phyloP scores from a whole-genome alignment of 2,329 filamentous ascomycete genomes.

The Colletotrichum lini region DNA sequence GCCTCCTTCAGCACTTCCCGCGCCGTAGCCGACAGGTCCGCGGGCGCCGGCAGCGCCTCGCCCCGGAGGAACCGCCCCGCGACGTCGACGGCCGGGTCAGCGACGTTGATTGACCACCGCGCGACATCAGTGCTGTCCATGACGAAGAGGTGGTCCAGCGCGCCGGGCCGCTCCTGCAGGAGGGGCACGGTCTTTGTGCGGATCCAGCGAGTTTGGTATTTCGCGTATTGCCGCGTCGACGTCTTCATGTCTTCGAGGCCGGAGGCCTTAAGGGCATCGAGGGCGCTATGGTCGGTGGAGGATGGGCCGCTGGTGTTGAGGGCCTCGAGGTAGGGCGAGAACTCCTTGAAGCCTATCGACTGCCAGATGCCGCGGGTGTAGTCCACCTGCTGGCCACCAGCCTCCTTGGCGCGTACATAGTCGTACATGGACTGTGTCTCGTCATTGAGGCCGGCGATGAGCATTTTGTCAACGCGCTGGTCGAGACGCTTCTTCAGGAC shows the following conservation, averaged over 20 bases:
- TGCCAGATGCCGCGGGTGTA: slow-evolving; percentile 91
- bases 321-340: slow-evolving; percentile 78
- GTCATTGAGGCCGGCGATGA: slow-evolving; percentile 67
- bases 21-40: slow-evolving; percentile 63
- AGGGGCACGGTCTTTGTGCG: slow-evolving; percentile 83
- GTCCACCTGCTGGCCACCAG: slow-evolving; percentile 72
- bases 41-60: slow-evolving; percentile 66
- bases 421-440: slow-evolving; percentile 64
- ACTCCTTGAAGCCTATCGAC: slow-evolving; percentile 96
- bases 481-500: slow-evolving; percentile 80
- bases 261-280: slow-evolving; percentile 68
- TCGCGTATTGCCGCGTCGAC: slow-evolving; percentile 90
- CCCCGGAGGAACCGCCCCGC: slow-evolving; percentile 74
- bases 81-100: slow-evolving; percentile 74
- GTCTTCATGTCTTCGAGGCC: slow-evolving; percentile 84
- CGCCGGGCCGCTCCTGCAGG: slow-evolving; percentile 68
- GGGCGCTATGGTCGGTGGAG: slow-evolving; percentile 51
- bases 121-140: slow-evolving; percentile 82
- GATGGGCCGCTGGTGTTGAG: slow-evolving; percentile 46
- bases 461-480: slow-evolving; percentile 86
- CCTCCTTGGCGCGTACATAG: slow-evolving; percentile 52
- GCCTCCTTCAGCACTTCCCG: slow-evolving; percentile 68
- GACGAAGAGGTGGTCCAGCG: slow-evolving; percentile 77
- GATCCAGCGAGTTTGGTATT: slow-evolving; percentile 89
- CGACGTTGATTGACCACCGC: slow-evolving; percentile 75